Evolutionary conservation across 202 grass and related monocot genomes (phyloP), one percentile per base, ranked within the genome.

Genomic region (Setaria italica): DNA sequence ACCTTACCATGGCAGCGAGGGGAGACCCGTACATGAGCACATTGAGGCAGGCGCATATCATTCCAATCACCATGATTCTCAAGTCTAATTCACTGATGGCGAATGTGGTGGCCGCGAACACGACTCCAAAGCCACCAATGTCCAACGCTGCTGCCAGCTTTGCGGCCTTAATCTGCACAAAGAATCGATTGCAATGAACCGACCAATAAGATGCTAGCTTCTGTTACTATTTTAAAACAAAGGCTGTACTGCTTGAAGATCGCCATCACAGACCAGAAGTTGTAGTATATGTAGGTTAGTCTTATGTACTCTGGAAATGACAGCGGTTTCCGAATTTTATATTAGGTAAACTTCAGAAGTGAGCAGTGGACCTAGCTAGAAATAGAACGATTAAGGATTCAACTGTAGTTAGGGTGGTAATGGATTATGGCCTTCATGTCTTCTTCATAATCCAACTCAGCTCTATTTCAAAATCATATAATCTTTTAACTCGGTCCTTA

Each of bases 21-120:
- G 93, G 93, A 4, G 91, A 91, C 10, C 72, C 84, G 45, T 95
- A 95, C 93, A 95, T 91, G 32, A 85, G n/a, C 0, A 95, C 78
- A 37, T 77, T 95, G 46, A 95, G 89, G 54, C 64, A 89, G 2
- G 74, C 81, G 72, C 89, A 88, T 20, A 95, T 87, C 58, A 50
- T 30, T 15, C 93, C 91, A 9, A 93, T 65, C 65, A 83, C 77
- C 82, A 59, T 60, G 62, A 95, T 89, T 37, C 88, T 91, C 75
- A 68, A 35, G 32, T 58, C 64, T 9, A 79, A 71, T 17, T 82
- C 73, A 1, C 21, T 32, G 48, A 89, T 80, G 62, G 62, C 73
- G 25, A 95, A 78, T 42, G 48, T 70, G 11, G 93, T 89, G 70
- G 29, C 35, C 7, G 62, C 62, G 37, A 93, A 82, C 19, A 93